Conservation (phyloP, 345 rosid species). For the Eucalyptus coolabah region DNA sequence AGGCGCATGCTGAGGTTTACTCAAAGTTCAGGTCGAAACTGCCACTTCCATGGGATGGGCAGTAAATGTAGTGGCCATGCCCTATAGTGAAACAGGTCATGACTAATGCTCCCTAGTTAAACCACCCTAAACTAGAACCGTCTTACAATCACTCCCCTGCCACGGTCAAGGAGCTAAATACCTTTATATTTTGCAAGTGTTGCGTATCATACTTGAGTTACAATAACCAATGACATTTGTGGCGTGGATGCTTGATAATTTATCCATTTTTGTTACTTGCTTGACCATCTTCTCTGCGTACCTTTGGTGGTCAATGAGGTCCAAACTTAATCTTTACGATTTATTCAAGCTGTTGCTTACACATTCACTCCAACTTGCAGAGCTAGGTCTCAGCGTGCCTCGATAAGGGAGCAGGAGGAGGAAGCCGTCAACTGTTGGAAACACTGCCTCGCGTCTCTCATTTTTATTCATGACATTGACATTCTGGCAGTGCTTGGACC, state of each 20-base stretch:
- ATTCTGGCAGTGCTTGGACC: not conserved
- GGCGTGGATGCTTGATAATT: not conserved
- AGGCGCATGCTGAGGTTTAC: not conserved
- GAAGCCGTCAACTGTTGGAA: not conserved
- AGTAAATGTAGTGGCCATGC: not conserved
- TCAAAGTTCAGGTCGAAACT: not conserved
- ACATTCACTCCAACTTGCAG: slow-evolving; percentile 17
- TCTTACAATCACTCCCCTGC: not conserved
- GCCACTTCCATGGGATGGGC: not conserved
- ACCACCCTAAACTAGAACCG: not conserved
- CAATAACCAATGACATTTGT: not conserved
- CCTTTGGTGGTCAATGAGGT: not conserved
- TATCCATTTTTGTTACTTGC: not conserved
- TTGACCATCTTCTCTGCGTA: not conserved
- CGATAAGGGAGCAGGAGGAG: slow-evolving; percentile 24
- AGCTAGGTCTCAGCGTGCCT: slow-evolving; percentile 71
- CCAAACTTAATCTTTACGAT: not conserved
- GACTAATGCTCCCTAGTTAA: not conserved
- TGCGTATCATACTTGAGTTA: not conserved
- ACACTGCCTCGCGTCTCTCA: not conserved
- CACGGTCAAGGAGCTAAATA: not conserved
- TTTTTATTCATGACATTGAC: not conserved
- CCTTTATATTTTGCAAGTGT: not conserved
- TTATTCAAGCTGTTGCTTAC: not conserved
- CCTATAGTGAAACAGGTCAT: not conserved